Evolutionary conservation across 2,329 filamentous ascomycete species (phyloP), one percentile per base, ranked within the genome.

Genomic region (Fusarium pseudocircinatum): DNA sequence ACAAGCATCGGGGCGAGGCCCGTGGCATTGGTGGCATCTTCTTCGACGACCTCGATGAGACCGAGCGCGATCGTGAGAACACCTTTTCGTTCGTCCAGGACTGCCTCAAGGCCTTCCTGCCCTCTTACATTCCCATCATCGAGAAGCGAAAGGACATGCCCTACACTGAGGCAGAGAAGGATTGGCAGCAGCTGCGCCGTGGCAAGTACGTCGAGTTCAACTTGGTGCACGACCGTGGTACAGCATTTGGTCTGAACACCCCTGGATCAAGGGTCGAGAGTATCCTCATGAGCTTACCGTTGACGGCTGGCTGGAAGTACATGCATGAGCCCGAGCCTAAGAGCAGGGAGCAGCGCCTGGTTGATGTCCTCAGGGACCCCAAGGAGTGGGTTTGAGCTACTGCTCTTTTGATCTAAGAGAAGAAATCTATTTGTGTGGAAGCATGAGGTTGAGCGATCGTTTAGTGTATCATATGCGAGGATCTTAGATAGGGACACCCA

Each of bases 121-220:
- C 96, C 2, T 93, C 92, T 0, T 99, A 98, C 79, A 78, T 98
- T 4, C 96, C 96, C 34, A 97, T 99, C 75, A 87, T 99, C 67
- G 89, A 95, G 80, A 92, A 88, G 81, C 87, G 96, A 75, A 98
- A 97, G 86, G 93, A 97, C 78, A 95, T 98, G 94, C 91, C 94
- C 0, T 99, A 91, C 78, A 95, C 91, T 0, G 92, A 93, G 53
- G 87, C 91, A 75, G 93, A 98, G 84, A 98, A 97, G 86, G 90
- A 94, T 74, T 99, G 96, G 96, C 96, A 99, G 85, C 96, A 98
- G 85, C 87, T 99, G 71, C 89, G 96, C 56, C 87, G 96, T 74
- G 96, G 96, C n/a, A 89, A 95, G 78, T 99, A 99, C 81, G 96
- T 99, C 72, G 96, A 99, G 84, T 99, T 99, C 84, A 99, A 99